Evolutionary conservation across 2,329 filamentous ascomycete species (phyloP), one percentile per base, ranked within the genome.

Genomic region (Biscogniauxia mediterranea): DNA sequence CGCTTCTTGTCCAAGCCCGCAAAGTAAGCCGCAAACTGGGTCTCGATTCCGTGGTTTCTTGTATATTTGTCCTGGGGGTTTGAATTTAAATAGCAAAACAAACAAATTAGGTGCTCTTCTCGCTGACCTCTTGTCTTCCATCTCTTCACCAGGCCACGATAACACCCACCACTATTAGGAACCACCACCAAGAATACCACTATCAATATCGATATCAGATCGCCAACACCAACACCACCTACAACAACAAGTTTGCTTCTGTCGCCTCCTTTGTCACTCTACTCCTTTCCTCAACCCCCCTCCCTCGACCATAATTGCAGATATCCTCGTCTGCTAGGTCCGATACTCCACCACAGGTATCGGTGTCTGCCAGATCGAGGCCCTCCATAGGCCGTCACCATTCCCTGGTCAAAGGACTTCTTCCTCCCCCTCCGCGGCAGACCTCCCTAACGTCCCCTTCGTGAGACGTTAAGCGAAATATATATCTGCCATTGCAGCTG

Each of bases 1-100:
- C 91, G 92, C 81, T 95, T 96, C 83, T 87, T 97, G 72, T 96
- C 92, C 76, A 95, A 95, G 84, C 92, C 92, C 76, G 91, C 92
- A 79, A 96, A 96, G 93, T 96, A 81, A 76, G 90, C 19, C 42
- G 53, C 32, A 21, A 42, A 13, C 17, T n/a, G 20, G 38, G 38
- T 46, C 38, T 52, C 55, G n/a, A 58, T 23, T 59, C 32, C 55
- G 13, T 20, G 19, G 20, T n/a, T 5, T 50, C 50, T 23, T 56
- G 15, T 56, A 58, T 38, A 32, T 32, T 2, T 32, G 17, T 46
- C 2, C 6, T 46, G 38, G 11, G 17, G 13, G 15, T 32, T 9
- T 32, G 11, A 32, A 13, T 32, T 9, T 11, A 7, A 46, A n/a
- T 9, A 46, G 15, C 6, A 46, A n/a, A 46, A 46, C 2, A 46